Percentiles rank a stretch among this genome's conserved stretches.
These are phyloP conservation scores for Lobosporangium transversale DNA, from an alignment of 192 early-diverging fungal species.

Conservation along the genomic window DNA sequence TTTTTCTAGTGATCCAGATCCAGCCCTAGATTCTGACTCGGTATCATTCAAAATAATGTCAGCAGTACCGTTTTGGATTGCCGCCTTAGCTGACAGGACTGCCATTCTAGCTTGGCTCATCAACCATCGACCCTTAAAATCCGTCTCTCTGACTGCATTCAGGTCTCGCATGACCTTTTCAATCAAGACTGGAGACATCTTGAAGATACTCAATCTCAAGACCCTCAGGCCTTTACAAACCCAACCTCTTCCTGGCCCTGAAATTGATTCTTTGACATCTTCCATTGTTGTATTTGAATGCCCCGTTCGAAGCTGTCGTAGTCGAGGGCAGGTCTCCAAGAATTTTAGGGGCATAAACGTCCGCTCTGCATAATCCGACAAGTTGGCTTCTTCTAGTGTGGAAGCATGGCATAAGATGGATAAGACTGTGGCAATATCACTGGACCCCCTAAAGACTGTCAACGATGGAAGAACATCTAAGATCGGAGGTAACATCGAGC, in stretches of 20 bases:
- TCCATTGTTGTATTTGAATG: slow-evolving; percentile 17
- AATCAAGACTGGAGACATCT: slow-evolving; percentile 22
- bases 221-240: slow-evolving; percentile 16
- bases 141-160: slow-evolving; percentile 3
- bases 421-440: slow-evolving; percentile 18
- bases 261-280: slow-evolving; percentile 20
- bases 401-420: slow-evolving; percentile 19
- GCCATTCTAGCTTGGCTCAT: neutral
- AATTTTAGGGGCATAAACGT: slow-evolving; percentile 23
- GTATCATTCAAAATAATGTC: too few relatives aligned
- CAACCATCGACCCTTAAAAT: neutral
- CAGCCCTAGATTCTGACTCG: too few relatives aligned
- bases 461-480: slow-evolving; percentile 1
- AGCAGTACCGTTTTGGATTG: too few relatives aligned
- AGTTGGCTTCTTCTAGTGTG: slow-evolving; percentile 24
- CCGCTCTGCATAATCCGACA: slow-evolving; percentile 21
- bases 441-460: slow-evolving; percentile 10
- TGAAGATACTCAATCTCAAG: slow-evolving; percentile 19
- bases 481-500: slow-evolving; percentile 34
- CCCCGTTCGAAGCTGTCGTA: neutral
- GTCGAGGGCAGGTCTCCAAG: slow-evolving; percentile 27
- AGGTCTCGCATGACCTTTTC: slow-evolving; percentile 30
- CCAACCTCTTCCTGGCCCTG: slow-evolving; percentile 11
- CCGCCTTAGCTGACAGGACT: neutral
- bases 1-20: too few relatives aligned